Evolutionary conservation across 108 stramenopile genomes (phyloP).

Genomic region (Fragilariopsis cylindrus): DNA sequence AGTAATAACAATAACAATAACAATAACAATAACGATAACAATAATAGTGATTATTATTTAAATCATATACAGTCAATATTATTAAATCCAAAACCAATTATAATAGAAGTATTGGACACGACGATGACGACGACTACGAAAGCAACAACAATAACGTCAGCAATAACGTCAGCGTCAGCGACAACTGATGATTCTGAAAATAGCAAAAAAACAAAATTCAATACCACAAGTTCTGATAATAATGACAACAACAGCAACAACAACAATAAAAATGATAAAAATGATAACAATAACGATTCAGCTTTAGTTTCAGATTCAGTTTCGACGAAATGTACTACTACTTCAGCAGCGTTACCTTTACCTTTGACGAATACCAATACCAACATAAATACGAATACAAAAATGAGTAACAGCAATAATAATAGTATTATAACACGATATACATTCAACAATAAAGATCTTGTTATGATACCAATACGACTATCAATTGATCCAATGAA

Average conservation of each 20-base stretch:
- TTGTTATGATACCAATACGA: slow-evolving; percentile 64
- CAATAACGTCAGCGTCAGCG: too few species aligned
- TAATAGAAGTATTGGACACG: slow-evolving; percentile 24
- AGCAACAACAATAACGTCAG: background rate
- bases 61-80: background rate
- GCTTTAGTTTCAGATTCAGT: too few species aligned
- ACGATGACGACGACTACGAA: background rate
- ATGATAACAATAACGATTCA: background rate
- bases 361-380: too few species aligned
- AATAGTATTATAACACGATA: too few species aligned
- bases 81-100: slow-evolving; percentile 25
- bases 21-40: too few species aligned
- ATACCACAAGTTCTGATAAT: background rate
- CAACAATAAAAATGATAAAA: background rate
- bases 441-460: slow-evolving; percentile 1
- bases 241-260: background rate
- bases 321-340: too few species aligned
- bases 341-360: too few species aligned
- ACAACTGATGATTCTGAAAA: background rate
- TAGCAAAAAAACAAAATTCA: slow-evolving; percentile 2
- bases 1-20: too few species aligned
- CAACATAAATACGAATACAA: too few species aligned
- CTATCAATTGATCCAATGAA: slow-evolving; percentile 49
- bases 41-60: background rate
- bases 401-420: too few species aligned